phyloP scores from a whole-genome alignment of 1,284 basidiomycete species.

The Peniophora sp. region DNA sequence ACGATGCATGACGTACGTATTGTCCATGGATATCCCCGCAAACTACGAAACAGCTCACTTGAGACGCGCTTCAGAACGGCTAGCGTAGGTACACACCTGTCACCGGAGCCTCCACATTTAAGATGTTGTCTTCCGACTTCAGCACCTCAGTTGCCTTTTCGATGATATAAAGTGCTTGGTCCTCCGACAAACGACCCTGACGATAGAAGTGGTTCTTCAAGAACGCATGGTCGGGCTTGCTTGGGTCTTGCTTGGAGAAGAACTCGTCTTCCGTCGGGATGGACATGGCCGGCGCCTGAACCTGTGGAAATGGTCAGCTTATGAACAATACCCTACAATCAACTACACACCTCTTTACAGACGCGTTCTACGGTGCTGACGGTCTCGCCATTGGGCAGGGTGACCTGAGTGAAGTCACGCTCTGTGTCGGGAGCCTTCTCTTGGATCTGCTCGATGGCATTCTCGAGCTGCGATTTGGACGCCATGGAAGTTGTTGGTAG shows the following conservation, averaged over 20 bases:
- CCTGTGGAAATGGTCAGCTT: slow-evolving; percentile 35
- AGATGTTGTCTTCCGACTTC: slow-evolving; percentile 75
- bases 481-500: slow-evolving; percentile 4
- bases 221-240: slow-evolving; percentile 91
- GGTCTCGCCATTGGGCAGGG: slow-evolving; percentile 79
- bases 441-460: slow-evolving; percentile 69
- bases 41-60: slow-evolving; percentile 29
- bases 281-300: slow-evolving; percentile 91
- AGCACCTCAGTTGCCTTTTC: slow-evolving; percentile 74
- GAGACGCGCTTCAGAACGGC: slow-evolving; percentile 19
- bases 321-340: not conserved
- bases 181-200: slow-evolving; percentile 87
- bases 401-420: slow-evolving; percentile 85
- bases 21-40: slow-evolving; percentile 93
- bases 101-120: slow-evolving; percentile 90
- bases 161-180: slow-evolving; percentile 85
- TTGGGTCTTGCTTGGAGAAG: slow-evolving; percentile 74
- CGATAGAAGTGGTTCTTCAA: slow-evolving; percentile 99
- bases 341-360: slow-evolving; percentile 63
- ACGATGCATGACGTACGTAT: slow-evolving; percentile 58
- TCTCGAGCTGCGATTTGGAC: slow-evolving; percentile 50
- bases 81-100: slow-evolving; percentile 51
- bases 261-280: slow-evolving; percentile 92
- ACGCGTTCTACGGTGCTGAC: slow-evolving; percentile 87
- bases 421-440: slow-evolving; percentile 54